These are phyloP conservation scores for Fusarium sp. DNA, from an alignment of 2,329 filamentous ascomycete species.

Conservation along the genomic window DNA sequence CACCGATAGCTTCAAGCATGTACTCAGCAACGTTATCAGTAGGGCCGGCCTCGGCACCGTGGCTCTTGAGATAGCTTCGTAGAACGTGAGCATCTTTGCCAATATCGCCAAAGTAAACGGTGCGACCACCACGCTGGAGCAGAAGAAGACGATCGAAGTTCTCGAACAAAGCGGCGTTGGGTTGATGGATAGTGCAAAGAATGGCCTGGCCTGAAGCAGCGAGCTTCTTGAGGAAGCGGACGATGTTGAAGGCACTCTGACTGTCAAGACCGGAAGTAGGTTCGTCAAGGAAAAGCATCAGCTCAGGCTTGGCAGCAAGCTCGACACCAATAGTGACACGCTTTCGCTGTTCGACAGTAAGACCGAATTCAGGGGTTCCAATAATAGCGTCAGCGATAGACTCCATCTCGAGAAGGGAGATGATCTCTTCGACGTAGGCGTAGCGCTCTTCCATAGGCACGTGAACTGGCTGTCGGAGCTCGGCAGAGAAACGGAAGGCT, in stretches of 20 bases:
- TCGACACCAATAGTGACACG: conserved; percentile 94
- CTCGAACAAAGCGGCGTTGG: conserved; percentile 85
- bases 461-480: conserved; percentile 65
- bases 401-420: conserved; percentile 67
- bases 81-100: conserved; percentile 77
- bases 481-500: conserved; percentile 69
- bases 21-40: conserved; percentile 75
- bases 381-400: conserved; percentile 67
- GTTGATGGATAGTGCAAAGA: conserved; percentile 91
- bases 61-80: conserved; percentile 68
- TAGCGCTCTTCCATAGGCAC: conserved; percentile 65
- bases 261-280: conserved; percentile 74
- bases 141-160: conserved; percentile 86
- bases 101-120: conserved; percentile 88
- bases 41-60: conserved; percentile 67
- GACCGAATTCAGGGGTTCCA: conserved; percentile 71
- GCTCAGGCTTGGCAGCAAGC: conserved; percentile 81
- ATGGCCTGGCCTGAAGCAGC: conserved; percentile 86
- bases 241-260: conserved; percentile 78
- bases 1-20: conserved; percentile 87
- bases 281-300: conserved; percentile 82
- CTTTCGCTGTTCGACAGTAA: conserved; percentile 72
- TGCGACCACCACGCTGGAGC: conserved; percentile 79
- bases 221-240: conserved; percentile 80
- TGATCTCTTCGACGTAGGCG: conserved; percentile 69